Evolutionary conservation across 441 rosid species (phyloP), one percentile per base, ranked within the genome.

Genomic region (Brassica balearica): DNA sequence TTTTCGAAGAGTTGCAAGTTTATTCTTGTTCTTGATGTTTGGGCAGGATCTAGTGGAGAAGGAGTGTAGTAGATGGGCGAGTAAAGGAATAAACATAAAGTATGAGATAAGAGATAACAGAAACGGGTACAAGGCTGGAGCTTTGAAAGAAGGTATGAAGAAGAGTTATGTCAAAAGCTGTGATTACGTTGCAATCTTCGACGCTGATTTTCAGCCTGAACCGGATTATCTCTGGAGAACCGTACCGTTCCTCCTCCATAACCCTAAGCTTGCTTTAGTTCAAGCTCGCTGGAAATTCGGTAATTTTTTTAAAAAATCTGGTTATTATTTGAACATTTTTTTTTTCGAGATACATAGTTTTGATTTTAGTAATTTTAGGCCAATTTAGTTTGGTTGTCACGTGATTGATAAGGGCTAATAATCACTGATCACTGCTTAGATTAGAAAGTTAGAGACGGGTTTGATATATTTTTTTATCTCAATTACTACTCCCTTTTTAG

Each of bases 261-360:
- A 95, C 85, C 94, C 96, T 0, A 75, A 90, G 38, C 63, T 95
- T 46, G 98, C 85, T 77, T 86, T 95, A 23, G 97, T 95, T 78
- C 99, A 95, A 82, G 82, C 97, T 77, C 99, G 99, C 62, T 93
- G 99, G 99, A 91, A 88, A 85, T 95, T 93, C 71, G 99, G 98
- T 95, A 87, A 81, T 17, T 69, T 2, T n/a, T 27, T 20, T 5
- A 29, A 29, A 6, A 67, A 0, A 11, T 60, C 63, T 32, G 2
- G 1, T 63, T 9, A 0, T 77, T 43, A 61, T 23, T 64, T 72
- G 10, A 9, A 46, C 23, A 1, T 14, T 46, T n/a, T 41, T 5
- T 4, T 15, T 15, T 15, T 15, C 17, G 17, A 15, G 17, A 15
- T 15, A 15, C 17, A 15, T 15, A 15, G 17, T 15, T 15, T 15